Percentiles rank a stretch among this genome's conserved stretches.
These are phyloP conservation scores for Chlamydomonas sp. DNA, from an alignment of 139 green algal species.

Conservation along the genomic window DNA sequence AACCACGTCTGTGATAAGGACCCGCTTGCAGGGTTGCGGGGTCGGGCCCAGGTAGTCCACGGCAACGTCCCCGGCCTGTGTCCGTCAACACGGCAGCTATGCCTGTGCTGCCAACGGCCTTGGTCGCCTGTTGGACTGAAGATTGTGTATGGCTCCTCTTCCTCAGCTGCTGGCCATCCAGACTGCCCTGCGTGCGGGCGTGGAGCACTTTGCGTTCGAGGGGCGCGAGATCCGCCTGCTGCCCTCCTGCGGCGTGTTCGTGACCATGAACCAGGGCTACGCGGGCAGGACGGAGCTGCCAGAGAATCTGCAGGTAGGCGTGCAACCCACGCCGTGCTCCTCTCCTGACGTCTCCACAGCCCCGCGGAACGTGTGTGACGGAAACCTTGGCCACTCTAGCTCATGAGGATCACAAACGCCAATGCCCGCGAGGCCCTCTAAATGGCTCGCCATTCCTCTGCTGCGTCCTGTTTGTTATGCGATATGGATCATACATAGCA, in stretches of 20 bases:
- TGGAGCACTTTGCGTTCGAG: constrained; percentile 76
- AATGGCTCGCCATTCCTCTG: too few species aligned
- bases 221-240: constrained; percentile 71
- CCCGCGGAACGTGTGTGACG: too few species aligned
- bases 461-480: too few species aligned
- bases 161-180: constrained; percentile 75
- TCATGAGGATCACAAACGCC: too few species aligned
- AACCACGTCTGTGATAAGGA: background rate
- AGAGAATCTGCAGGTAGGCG: constrained; percentile 76
- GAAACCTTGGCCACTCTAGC: too few species aligned
- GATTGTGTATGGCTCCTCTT: background rate
- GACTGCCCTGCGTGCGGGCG: constrained; percentile 55
- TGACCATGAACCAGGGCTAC: constrained; percentile 91
- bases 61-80: background rate
- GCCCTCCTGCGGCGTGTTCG: constrained; percentile 76
- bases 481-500: too few species aligned
- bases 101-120: background rate
- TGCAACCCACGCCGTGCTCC: too few species aligned
- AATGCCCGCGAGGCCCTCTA: too few species aligned
- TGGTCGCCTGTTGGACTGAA: background rate
- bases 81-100: background rate
- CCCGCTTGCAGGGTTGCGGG: background rate
- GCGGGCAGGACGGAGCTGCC: constrained; percentile 83
- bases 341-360: too few species aligned
- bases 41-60: background rate